Base-by-base conservation (phyloP, 2,329 filamentous ascomycete species). In the Aspergillus versicolor region DNA sequence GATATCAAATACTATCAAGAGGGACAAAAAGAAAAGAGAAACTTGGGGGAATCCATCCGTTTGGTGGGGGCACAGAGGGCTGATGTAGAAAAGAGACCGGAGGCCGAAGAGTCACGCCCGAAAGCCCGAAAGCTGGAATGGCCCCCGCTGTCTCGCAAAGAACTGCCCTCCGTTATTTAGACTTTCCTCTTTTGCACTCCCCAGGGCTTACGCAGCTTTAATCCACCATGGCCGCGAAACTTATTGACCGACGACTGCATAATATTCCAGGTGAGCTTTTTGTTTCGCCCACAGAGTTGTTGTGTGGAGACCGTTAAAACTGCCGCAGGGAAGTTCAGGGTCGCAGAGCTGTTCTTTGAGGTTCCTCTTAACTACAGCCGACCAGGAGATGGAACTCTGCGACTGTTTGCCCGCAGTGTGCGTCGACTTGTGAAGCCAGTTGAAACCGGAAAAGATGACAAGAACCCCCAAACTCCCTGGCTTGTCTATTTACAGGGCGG, bases 291-390 rank as follows among this genome's bases (percentile, higher is more conserved):
- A 21, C 11, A 32, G 15, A 15, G 15, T n/a, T 54, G 21, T 22
- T 34, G 27, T 46, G n/a, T 50, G 17, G 37, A 21, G 34, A 7
- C 9, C 19, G 44, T 55, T 59, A 37, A 62, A 53, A 46, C n/a
- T 45, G 17, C 46, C 12, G 27, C 17, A 91, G 91, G 91, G 48
- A 88, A 87, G 69, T 80, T 95, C 45, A 81, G 84, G 59, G 83
- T 95, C 59, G 89, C 89, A 2, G 92, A 96, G 72, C 82, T 93
- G 67, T 89, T 91, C 79, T 96, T 96, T 74, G 83, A 91, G 63
- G 92, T 96, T 11, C 92, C 92, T 3, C 82, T 90, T 60, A 89
- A 96, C 77, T 89, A 96, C 73, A 75, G 77, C 60, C 82, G 86
- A 54, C 85, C 86, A 1, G 70, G 78, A 3, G 77, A 80, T 30